Conservation (phyloP, 73 alveolate species). For the Paramecium caudatum region DNA sequence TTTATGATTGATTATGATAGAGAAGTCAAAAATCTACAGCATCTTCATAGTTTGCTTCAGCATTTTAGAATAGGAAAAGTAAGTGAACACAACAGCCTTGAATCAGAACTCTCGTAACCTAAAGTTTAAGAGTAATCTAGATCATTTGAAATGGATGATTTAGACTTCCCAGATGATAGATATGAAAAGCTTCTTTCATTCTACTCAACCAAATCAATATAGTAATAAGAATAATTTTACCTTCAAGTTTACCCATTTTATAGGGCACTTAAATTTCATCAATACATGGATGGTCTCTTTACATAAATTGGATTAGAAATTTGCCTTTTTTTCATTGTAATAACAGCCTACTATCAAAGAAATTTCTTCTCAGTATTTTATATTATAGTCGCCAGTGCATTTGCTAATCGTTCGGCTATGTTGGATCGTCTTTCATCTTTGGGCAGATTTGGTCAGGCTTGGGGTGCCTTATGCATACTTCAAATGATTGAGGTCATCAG, state of each 20-base stretch:
- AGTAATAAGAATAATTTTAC: not conserved
- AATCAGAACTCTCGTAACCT: not conserved
- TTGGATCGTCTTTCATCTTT: constrained; percentile 10
- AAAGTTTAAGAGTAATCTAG: not conserved
- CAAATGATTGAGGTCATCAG: constrained; percentile 69
- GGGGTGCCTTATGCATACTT: constrained; percentile 58
- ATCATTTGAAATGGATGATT: not conserved
- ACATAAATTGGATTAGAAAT: constrained; percentile 71
- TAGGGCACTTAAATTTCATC: constrained; percentile 31
- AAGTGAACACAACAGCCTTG: not conserved
- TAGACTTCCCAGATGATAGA: not conserved
- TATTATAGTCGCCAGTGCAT: constrained; percentile 63
- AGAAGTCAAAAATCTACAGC: not conserved
- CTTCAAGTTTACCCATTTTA: constrained; percentile 1
- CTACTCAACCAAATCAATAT: not conserved
- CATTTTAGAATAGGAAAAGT: not conserved
- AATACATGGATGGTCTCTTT: constrained; percentile 19
- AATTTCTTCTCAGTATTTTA: constrained; percentile 70
- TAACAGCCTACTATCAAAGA: constrained; percentile 71
- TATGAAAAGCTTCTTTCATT: not conserved
- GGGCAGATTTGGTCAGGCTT: constrained; percentile 20
- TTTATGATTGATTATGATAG: not conserved
- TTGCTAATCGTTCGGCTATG: constrained; percentile 53
- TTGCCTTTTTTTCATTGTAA: constrained; percentile 49
- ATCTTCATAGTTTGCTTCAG: not conserved